Percentiles rank a stretch among this genome's conserved stretches.
Conservation (phyloP, 192 early-diverging fungal species). For the Dissophora ornata region DNA sequence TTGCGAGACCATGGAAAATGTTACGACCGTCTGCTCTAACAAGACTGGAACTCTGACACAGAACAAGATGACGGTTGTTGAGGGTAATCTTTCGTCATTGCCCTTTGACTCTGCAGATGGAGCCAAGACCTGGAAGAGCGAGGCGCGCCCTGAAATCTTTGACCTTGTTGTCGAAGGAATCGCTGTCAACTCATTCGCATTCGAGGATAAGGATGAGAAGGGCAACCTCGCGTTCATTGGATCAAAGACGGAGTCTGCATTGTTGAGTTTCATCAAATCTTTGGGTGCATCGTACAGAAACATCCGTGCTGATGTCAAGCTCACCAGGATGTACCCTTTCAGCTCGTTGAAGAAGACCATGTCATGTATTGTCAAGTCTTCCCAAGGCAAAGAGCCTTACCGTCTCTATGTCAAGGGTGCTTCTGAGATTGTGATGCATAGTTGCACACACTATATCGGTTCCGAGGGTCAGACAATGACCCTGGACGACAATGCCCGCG, state of each 20-base stretch:
- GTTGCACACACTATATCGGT: constrained; percentile 70
- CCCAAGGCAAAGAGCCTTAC: constrained; percentile 47
- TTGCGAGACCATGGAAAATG: constrained; percentile 88
- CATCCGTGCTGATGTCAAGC: constrained; percentile 58
- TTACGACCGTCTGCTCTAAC: constrained; percentile 85
- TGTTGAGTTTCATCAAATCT: constrained; percentile 70
- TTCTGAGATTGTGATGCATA: constrained; percentile 75
- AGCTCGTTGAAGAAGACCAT: constrained; percentile 90
- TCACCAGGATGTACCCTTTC: constrained; percentile 84
- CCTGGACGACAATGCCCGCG: constrained; percentile 55
- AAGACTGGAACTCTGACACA: constrained; percentile 90
- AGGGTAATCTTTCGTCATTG: constrained; percentile 62
- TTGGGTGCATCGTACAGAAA: constrained; percentile 69
- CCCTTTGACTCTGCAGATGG: constrained; percentile 54
- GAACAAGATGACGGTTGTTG: constrained; percentile 83
- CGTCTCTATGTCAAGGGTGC: constrained; percentile 81
- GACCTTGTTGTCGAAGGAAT: constrained; percentile 67
- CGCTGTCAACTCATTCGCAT: constrained; percentile 79
- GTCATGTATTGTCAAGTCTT: constrained; percentile 71
- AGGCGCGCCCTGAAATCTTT: constrained; percentile 53
- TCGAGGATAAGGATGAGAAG: constrained; percentile 71
- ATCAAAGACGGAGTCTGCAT: constrained; percentile 82
- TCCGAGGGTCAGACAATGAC: constrained; percentile 55
- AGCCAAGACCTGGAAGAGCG: constrained; percentile 58
- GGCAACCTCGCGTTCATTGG: constrained; percentile 75